A percentile compares a stretch with the other conserved stretches of the same genome.
Conservation (phyloP, 2,329 filamentous ascomycete genomes). For the Pezicula radicicola region DNA sequence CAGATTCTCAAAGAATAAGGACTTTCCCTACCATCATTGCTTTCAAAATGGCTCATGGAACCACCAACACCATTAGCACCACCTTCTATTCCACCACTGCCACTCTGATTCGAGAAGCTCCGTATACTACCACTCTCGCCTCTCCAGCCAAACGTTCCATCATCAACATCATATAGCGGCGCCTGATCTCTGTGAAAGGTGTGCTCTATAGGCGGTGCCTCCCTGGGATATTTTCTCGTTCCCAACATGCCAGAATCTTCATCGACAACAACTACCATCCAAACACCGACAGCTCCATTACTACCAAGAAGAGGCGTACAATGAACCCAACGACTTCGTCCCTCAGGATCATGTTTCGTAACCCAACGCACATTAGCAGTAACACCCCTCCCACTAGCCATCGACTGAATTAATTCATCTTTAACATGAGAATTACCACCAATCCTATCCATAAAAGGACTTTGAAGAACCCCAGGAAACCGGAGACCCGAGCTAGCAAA, state of each 20-base stretch:
- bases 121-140: slow-evolving; percentile 16
- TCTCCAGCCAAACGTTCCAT: neutral
- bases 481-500: slow-evolving; percentile 68
- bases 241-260: slow-evolving; percentile 30
- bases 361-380: slow-evolving; percentile 75
- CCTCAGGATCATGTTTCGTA: slow-evolving; percentile 42
- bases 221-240: slow-evolving; percentile 13
- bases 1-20: neutral
- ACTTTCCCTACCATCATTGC: neutral
- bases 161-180: too few species aligned
- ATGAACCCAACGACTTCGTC: slow-evolving; percentile 71
- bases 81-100: slow-evolving; percentile 1
- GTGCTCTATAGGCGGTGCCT: slow-evolving; percentile 26
- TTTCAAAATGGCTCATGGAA: neutral
- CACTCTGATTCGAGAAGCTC: slow-evolving; percentile 20
- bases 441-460: slow-evolving; percentile 51
- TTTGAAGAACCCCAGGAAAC: slow-evolving; percentile 64
- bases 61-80: neutral
- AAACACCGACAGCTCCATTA: slow-evolving; percentile 68
- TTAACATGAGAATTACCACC: slow-evolving; percentile 47
- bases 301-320: slow-evolving; percentile 69
- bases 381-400: slow-evolving; percentile 66
- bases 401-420: slow-evolving; percentile 51
- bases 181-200: slow-evolving; percentile 14
- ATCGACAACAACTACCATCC: slow-evolving; percentile 75